A percentile compares a stretch with the other conserved stretches of the same genome.
These are phyloP conservation scores for Aspergillus oerlinghausenensis DNA, from an alignment of 2,329 filamentous ascomycete genomes.

Conservation along the genomic window DNA sequence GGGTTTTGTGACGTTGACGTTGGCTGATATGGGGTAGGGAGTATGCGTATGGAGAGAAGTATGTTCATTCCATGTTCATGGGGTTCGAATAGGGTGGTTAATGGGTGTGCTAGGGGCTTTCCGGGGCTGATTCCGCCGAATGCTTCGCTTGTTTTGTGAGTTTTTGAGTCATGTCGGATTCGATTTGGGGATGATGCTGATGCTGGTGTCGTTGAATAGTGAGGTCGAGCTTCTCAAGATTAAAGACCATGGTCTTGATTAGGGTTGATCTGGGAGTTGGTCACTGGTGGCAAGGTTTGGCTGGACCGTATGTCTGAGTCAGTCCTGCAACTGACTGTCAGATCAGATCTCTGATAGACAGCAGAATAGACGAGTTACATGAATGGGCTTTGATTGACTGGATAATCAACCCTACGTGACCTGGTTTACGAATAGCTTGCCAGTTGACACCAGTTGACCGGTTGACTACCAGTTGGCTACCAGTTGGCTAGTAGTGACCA, in stretches of 20 bases:
- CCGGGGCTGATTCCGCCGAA: constrained; percentile 70
- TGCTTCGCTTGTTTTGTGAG: constrained; percentile 79
- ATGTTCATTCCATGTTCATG: constrained; percentile 16
- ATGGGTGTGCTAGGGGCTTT: constrained; percentile 58
- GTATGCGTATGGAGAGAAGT: constrained; percentile 39
- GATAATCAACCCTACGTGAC: background rate
- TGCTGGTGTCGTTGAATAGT: background rate
- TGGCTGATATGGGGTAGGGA: constrained; percentile 23
- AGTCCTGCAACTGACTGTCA: no score
- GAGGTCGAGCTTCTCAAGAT: constrained; percentile 6
- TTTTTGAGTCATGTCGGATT: constrained; percentile 20
- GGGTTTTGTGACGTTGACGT: background rate
- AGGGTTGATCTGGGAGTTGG: background rate
- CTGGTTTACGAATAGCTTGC: background rate
- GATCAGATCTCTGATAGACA: background rate
- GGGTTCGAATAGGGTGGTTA: background rate
- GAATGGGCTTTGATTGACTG: background rate
- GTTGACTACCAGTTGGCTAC: background rate
- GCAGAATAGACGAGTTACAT: background rate
- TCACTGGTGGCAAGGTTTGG: background rate
- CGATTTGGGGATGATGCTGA: background rate
- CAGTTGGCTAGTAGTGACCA: background rate
- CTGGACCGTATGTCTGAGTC: no score
- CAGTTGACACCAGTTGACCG: background rate
- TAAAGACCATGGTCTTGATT: background rate